Percentiles rank a stretch among this genome's conserved stretches.
phyloP scores from a whole-genome alignment of 83 land plant species.

The Diphasiastrum complanatum region DNA sequence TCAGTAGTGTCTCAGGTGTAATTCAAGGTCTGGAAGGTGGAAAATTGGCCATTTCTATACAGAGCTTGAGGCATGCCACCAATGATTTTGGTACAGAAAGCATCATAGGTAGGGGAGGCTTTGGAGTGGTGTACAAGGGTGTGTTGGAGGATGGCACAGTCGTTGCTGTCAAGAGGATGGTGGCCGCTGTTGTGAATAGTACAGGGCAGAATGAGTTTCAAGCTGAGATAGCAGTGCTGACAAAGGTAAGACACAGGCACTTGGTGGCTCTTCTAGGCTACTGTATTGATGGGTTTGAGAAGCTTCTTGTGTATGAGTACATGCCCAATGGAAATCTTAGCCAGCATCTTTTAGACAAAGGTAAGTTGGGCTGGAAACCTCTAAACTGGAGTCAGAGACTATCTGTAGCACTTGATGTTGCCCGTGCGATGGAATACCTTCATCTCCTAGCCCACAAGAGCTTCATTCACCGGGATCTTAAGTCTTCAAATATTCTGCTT shows the following conservation, averaged over 20 bases:
- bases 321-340: not conserved
- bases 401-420: not conserved
- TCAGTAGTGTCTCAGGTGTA: too few relatives aligned
- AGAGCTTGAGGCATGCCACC: too few relatives aligned
- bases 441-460: not conserved
- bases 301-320: too few relatives aligned
- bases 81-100: too few relatives aligned
- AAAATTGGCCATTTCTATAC: too few relatives aligned
- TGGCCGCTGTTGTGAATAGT: not conserved
- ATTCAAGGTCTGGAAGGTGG: too few relatives aligned
- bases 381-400: not conserved
- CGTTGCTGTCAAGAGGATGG: conserved; percentile 1
- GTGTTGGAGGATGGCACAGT: conserved; percentile 2
- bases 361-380: not conserved
- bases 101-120: too few relatives aligned
- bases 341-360: not conserved
- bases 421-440: too few relatives aligned
- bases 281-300: too few relatives aligned
- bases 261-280: not conserved
- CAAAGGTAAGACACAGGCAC: not conserved
- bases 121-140: too few relatives aligned
- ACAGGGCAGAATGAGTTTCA: conserved; percentile 1
- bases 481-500: too few relatives aligned
- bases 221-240: conserved; percentile 4
- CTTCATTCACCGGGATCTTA: too few relatives aligned